Evolutionary conservation across 495 filamentous ascomycete genomes (phyloP), one percentile per base, ranked within the genome.

Genomic region (Penicillium canescens): DNA sequence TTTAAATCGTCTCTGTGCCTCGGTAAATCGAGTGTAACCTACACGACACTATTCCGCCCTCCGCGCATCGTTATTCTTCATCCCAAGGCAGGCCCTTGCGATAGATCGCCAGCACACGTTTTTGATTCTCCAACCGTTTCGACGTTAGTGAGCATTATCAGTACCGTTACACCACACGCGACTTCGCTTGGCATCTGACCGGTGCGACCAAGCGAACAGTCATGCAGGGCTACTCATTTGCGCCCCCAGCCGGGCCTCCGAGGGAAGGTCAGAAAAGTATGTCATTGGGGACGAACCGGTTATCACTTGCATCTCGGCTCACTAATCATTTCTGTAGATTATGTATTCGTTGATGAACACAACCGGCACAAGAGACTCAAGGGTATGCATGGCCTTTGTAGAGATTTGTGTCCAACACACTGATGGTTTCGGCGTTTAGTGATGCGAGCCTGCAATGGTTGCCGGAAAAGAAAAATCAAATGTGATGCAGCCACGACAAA

Each of bases 261-360:
- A 69, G 65, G 46, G 75, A 77, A 58, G 74, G 74, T 36, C 74
- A 76, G 34, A 76, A 78, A 70, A 76, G 73, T 78, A 62, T 38
- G 52, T 46, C n/a, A 16, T 42, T 18, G 33, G 18, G 5, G 21
- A 6, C 4, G 7, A 31, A 20, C 4, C 26, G 16, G 16, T 4
- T 28, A 11, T 5, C 16, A 10, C 16, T 34, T 46, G 6, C 28
- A 46, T 28, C 6, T 46, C 28, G 23, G 21, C 14, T 31, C 8
- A 9, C 48, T 50, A 50, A 50, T 23, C 8, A 12, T 21, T 28
- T 34, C 20, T 41, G 38, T 68, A 97, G 92, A 96, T 65, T 98
- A 96, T 88, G 94, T 99, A 42, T 99, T 99, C 63, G 94, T 99
- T 46, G 95, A 99, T 70, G 94, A 99, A 72, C 93, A 99, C 68